Evolutionary conservation across 2,329 filamentous ascomycete genomes (phyloP).

Genomic region (Aureobasidium musti): DNA sequence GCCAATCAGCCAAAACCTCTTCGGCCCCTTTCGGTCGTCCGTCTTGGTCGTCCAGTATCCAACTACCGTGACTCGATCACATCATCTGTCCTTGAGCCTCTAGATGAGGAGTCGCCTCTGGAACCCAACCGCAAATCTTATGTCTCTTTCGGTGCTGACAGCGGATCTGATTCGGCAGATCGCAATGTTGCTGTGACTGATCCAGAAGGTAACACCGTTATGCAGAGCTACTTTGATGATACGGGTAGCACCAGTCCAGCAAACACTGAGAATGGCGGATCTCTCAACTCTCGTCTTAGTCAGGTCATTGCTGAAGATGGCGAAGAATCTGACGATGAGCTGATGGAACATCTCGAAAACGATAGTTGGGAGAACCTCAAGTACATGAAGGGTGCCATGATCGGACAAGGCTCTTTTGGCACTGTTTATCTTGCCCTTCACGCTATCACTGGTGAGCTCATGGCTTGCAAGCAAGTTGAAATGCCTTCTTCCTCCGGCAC

Average conservation of each 20-base stretch:
- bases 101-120: constrained; percentile 84
- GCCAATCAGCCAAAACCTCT: constrained; percentile 51
- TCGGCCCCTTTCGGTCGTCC: constrained; percentile 62
- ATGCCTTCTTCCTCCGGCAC: constrained; percentile 76
- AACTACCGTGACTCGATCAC: constrained; percentile 83
- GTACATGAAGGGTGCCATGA: constrained; percentile 99
- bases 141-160: constrained; percentile 78
- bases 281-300: constrained; percentile 77
- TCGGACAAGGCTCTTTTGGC: constrained; percentile 95
- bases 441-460: constrained; percentile 92
- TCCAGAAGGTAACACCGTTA: constrained; percentile 67
- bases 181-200: constrained; percentile 76
- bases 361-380: constrained; percentile 97
- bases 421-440: constrained; percentile 94
- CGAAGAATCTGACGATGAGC: constrained; percentile 85
- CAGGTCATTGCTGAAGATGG: constrained; percentile 86
- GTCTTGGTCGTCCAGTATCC: constrained; percentile 58
- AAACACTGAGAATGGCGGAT: constrained; percentile 60
- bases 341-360: constrained; percentile 85
- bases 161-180: constrained; percentile 61
- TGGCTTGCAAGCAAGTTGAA: constrained; percentile 98
- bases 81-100: constrained; percentile 82
- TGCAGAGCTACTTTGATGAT: constrained; percentile 84
- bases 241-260: constrained; percentile 67
- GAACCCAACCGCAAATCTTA: constrained; percentile 94